phyloP scores from a whole-genome alignment of 192 early-diverging fungal genomes.

The Podochytrium sp. region DNA sequence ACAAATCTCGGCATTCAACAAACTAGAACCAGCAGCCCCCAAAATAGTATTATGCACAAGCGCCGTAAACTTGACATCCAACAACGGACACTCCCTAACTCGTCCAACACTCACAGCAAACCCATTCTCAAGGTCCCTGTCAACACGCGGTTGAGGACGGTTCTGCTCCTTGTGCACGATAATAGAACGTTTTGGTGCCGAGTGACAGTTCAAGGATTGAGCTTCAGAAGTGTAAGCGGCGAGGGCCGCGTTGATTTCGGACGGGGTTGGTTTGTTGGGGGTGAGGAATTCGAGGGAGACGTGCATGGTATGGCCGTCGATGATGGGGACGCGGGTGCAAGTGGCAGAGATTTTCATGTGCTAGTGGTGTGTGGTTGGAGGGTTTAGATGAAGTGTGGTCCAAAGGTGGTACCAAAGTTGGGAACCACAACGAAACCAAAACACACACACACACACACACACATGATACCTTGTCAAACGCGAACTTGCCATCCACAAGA shows the following conservation, averaged over 20 bases:
- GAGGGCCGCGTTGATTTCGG: constrained; percentile 74
- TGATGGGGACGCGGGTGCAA: constrained; percentile 95
- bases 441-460: no score
- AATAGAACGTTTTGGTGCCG: constrained; percentile 82
- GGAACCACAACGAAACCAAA: background rate
- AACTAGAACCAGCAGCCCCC: constrained; percentile 91
- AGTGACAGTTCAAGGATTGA: constrained; percentile 74
- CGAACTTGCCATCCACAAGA: constrained; percentile 10
- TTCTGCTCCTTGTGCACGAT: constrained; percentile 69
- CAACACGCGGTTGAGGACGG: constrained; percentile 93
- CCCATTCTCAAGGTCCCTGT: constrained; percentile 81
- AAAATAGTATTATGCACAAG: constrained; percentile 96
- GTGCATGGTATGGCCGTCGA: constrained; percentile 94
- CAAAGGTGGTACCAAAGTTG: background rate
- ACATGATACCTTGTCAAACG: background rate
- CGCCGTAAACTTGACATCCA: constrained; percentile 90
- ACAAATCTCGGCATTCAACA: constrained; percentile 94
- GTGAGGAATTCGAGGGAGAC: constrained; percentile 83
- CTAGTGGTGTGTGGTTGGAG: background rate
- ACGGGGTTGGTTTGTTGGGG: constrained; percentile 69
- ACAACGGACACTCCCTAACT: constrained; percentile 75
- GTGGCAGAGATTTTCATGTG: constrained; percentile 86
- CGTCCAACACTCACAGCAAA: constrained; percentile 94
- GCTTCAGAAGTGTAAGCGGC: constrained; percentile 80
- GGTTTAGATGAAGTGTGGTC: background rate